Evolutionary conservation across 75 land plant species (phyloP), one percentile per base, ranked within the genome.

Genomic region (Sequoiadendron giganteum): DNA sequence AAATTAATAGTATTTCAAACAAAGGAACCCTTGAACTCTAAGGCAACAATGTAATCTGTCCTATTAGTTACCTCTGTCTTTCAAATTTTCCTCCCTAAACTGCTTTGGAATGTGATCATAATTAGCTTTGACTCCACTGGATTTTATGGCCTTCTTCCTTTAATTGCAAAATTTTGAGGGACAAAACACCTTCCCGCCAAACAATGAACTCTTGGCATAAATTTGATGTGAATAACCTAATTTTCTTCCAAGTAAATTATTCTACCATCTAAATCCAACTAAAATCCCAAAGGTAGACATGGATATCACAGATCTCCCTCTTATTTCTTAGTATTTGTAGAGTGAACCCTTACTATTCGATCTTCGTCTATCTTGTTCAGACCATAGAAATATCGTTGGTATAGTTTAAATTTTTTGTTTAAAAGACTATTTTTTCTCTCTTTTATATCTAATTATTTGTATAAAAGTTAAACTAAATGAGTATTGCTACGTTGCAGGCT

Each of bases 101-200:
- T 94, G 94, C 91, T 97, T 97, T 54, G 99, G 99, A 45, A 96
- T 95, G 88, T 94, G 95, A 86, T 95, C 94, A 13, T 86, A 70
- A 10, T 34, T 48, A 3, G 79, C 85, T 49, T 86, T 58, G 7
- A 85, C 89, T 81, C 32, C 84, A 81, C 14, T 11, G 21, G 40
- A 2, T 21, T 18, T 80, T 8, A 28, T 42, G 47, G 14, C 16
- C 32, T n/a, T n/a, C 84, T 82, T 82, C 48, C 48, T 25, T 16
- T 11, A 3, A 10, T 47, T n/a, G 52, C 14, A 43, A 10, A 81
- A 28, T 42, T 81, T 81, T 2, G 48, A 81, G 32, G 84, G 49
- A 28, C 6, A 13, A 18, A 38, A 79, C 3, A 38, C 42, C 42
- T 39, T 5, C 18, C 9, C 45, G 21, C 28, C 43, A 42, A n/a